Conservation (phyloP, 73 alveolate genomes). For the Paramecium sexaurelia region DNA sequence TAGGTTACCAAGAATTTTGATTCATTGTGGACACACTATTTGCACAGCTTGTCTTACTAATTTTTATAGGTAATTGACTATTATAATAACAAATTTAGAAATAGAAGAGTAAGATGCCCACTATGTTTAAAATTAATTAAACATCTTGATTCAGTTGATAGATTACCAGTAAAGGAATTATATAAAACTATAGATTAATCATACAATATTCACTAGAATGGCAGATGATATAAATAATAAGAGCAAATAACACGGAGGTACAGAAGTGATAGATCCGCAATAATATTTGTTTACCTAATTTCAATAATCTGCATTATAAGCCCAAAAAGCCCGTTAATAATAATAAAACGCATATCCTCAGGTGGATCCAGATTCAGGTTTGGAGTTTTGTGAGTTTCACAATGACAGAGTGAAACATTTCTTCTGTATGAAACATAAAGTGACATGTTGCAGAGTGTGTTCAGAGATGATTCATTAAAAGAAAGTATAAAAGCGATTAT, state of each 20-base stretch:
- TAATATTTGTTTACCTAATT: slow-evolving; percentile 44
- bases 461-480: slow-evolving; percentile 87
- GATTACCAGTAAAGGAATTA: slow-evolving; percentile 87
- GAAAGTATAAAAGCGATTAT: slow-evolving; percentile 62
- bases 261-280: slow-evolving; percentile 47
- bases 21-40: slow-evolving; percentile 96
- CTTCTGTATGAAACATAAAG: slow-evolving; percentile 93
- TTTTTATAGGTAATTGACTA: slow-evolving; percentile 77
- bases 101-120: slow-evolving; percentile 92
- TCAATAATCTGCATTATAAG: slow-evolving; percentile 48
- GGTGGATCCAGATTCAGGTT: slow-evolving; percentile 64
- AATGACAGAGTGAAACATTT: slow-evolving; percentile 91
- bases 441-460: slow-evolving; percentile 94
- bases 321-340: slow-evolving; percentile 10
- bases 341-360: slow-evolving; percentile 20
- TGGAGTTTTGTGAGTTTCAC: slow-evolving; percentile 89
- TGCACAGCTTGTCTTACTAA: slow-evolving; percentile 91
- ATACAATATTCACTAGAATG: slow-evolving; percentile 70
- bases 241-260: slow-evolving; percentile 60
- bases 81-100: slow-evolving; percentile 72
- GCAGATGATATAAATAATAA: slow-evolving; percentile 63
- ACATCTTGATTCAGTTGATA: slow-evolving; percentile 92
- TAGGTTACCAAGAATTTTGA: slow-evolving; percentile 90
- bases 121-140: slow-evolving; percentile 91
- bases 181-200: neutral